Conservation (phyloP, 169 alveolate species). For the Cryptosporidium meleagridis region DNA sequence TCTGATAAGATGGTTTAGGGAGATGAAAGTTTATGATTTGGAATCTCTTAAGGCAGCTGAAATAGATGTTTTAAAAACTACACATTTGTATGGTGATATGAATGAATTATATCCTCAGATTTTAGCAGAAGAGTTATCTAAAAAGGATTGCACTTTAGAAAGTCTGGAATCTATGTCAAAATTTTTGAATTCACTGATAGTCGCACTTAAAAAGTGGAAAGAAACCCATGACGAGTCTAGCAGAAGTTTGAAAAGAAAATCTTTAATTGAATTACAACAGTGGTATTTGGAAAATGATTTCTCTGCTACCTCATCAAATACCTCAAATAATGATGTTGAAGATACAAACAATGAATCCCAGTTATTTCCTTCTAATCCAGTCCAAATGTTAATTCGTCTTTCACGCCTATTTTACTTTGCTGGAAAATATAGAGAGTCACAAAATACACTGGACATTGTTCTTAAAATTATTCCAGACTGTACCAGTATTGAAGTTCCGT, state of each 20-base stretch:
- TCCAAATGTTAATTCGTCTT: conserved; percentile 46
- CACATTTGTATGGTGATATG: conserved; percentile 57
- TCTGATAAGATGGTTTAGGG: conserved; percentile 54
- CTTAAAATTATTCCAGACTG: conserved; percentile 64
- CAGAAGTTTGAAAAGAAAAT: conserved; percentile 54
- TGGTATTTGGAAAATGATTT: conserved; percentile 34
- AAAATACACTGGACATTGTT: conserved; percentile 33
- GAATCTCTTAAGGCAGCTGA: conserved; percentile 32
- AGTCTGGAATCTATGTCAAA: conserved; percentile 5
- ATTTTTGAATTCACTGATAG: conserved; percentile 20
- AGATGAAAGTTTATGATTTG: conserved; percentile 9
- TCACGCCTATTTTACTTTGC: conserved; percentile 53
- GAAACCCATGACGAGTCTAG: conserved; percentile 75
- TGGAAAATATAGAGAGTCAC: conserved; percentile 64
- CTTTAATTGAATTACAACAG: conserved; percentile 57
- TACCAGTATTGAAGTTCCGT: conserved; percentile 60
- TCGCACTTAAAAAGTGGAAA: conserved; percentile 69
- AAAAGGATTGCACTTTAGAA: background rate
- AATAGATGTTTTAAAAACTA: conserved; percentile 43
- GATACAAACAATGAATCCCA: background rate
- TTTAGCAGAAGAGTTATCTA: conserved; percentile 22
- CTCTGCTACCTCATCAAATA: background rate
- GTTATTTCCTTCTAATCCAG: conserved; percentile 53
- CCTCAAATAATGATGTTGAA: background rate
- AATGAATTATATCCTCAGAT: conserved; percentile 8